Evolutionary conservation across 257 asterid genomes (phyloP).

Genomic region (Apocynum venetum): DNA sequence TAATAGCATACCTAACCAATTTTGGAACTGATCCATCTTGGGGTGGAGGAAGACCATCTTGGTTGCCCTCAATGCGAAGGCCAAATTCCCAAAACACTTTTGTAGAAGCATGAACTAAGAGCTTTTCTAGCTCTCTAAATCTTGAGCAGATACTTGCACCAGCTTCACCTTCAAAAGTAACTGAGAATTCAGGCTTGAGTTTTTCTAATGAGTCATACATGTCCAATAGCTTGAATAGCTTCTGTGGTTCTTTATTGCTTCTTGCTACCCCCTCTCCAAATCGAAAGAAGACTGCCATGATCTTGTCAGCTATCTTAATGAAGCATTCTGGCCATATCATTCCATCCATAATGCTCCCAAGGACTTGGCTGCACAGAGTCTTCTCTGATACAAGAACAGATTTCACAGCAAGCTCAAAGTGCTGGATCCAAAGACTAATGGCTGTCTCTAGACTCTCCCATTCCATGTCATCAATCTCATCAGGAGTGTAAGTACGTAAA

Average conservation of each 20-base stretch:
- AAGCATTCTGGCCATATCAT: slow-evolving; percentile 69
- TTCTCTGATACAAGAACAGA: slow-evolving; percentile 61
- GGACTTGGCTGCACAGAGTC: slow-evolving; percentile 44
- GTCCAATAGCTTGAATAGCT: slow-evolving; percentile 81
- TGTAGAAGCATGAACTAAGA: slow-evolving; percentile 61
- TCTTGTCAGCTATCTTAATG: slow-evolving; percentile 72
- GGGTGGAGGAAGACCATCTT: slow-evolving; percentile 62
- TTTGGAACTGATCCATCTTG: slow-evolving; percentile 75
- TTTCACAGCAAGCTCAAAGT: slow-evolving; percentile 54
- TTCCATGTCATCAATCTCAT: slow-evolving; percentile 68
- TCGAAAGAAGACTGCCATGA: slow-evolving; percentile 90
- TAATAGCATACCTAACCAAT: slow-evolving; percentile 62
- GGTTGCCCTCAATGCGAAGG: slow-evolving; percentile 67
- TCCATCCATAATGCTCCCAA: slow-evolving; percentile 49
- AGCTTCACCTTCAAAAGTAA: slow-evolving; percentile 55
- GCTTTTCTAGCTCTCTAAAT: slow-evolving; percentile 66
- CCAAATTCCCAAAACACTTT: slow-evolving; percentile 70
- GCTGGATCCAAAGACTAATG: slow-evolving; percentile 68
- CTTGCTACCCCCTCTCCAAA: slow-evolving; percentile 84
- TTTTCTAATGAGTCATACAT: slow-evolving; percentile 58
- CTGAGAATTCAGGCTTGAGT: slow-evolving; percentile 43
- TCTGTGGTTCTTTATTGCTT: slow-evolving; percentile 76
- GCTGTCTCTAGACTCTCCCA: slow-evolving; percentile 73
- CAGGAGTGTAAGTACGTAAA: slow-evolving; percentile 59
- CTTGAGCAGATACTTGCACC: slow-evolving; percentile 57